These are phyloP conservation scores for Pyrenopolyporus hunteri DNA, from an alignment of 495 filamentous ascomycete species.

Conservation along the genomic window DNA sequence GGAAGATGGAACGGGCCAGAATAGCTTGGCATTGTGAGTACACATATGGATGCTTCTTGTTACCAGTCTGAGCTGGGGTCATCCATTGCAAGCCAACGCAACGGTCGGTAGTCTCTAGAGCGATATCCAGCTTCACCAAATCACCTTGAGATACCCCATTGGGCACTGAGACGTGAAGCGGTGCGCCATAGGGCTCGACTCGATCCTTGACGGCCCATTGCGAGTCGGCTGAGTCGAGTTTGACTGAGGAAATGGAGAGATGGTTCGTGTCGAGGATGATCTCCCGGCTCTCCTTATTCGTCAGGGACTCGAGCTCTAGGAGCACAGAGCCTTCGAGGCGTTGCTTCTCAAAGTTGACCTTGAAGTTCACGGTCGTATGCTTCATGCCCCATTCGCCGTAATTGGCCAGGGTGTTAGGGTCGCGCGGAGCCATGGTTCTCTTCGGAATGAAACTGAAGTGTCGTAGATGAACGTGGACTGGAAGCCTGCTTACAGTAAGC, in stretches of 20 bases:
- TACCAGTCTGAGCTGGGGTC: slow-evolving; percentile 86
- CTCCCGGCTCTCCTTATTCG: slow-evolving; percentile 69
- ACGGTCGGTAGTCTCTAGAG: slow-evolving; percentile 73
- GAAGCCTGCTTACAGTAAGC: slow-evolving; percentile 32
- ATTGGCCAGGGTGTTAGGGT: slow-evolving; percentile 92
- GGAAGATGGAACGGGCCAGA: slow-evolving; percentile 88
- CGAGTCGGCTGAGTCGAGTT: slow-evolving; percentile 58
- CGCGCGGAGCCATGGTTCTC: slow-evolving; percentile 65
- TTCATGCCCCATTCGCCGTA: slow-evolving; percentile 82
- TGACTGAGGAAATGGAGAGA: slow-evolving; percentile 71
- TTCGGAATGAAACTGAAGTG: slow-evolving; percentile 33
- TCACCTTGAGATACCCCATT: slow-evolving; percentile 66
- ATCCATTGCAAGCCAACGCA: slow-evolving; percentile 96
- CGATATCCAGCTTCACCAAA: slow-evolving; percentile 65
- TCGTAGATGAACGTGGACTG: slow-evolving; percentile 30
- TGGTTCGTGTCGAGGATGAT: slow-evolving; percentile 88
- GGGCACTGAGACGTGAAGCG: slow-evolving; percentile 74
- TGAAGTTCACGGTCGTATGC: slow-evolving; percentile 78
- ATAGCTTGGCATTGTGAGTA: slow-evolving; percentile 99
- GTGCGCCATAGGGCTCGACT: slow-evolving; percentile 77
- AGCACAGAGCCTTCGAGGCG: slow-evolving; percentile 75
- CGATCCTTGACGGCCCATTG: slow-evolving; percentile 74
- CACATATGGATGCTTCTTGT: slow-evolving; percentile 94
- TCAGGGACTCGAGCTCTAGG: slow-evolving; percentile 74
- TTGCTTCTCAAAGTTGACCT: slow-evolving; percentile 79